phyloP scores from a whole-genome alignment of 345 rosid species.

The Triadica sebifera region DNA sequence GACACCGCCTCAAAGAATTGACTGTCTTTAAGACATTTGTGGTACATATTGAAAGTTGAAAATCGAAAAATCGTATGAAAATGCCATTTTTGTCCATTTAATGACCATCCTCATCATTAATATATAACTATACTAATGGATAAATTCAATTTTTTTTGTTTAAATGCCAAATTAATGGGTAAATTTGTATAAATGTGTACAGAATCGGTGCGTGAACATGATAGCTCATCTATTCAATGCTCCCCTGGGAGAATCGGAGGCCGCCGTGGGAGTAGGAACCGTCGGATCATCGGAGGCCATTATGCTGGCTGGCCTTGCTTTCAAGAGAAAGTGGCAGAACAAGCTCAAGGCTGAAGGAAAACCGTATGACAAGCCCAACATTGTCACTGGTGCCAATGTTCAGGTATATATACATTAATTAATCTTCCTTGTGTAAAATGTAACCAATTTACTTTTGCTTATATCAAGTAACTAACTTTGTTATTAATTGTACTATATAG shows the following conservation, averaged over 20 bases:
- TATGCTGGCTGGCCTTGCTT: conserved; percentile 91
- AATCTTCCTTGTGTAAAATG: neutral
- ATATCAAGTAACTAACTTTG: neutral
- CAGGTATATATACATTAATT: conserved; percentile 40
- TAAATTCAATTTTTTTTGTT: neutral
- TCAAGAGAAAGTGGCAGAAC: conserved; percentile 96
- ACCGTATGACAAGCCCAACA: conserved; percentile 81
- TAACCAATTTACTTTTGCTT: too few species aligned
- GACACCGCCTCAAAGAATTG: too few species aligned
- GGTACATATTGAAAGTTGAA: too few species aligned
- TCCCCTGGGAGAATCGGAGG: conserved; percentile 65
- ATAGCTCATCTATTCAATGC: conserved; percentile 91
- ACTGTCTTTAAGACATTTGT: too few species aligned
- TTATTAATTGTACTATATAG: conserved; percentile 16
- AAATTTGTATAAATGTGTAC: conserved; percentile 6
- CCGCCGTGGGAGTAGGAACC: conserved; percentile 85
- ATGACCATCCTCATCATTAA: too few species aligned
- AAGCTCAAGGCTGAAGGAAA: conserved; percentile 77
- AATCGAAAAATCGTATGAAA: too few species aligned
- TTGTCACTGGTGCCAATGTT: conserved; percentile 95
- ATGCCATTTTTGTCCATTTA: too few species aligned
- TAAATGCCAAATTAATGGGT: neutral
- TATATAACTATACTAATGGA: too few species aligned
- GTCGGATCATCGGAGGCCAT: conserved; percentile 98
- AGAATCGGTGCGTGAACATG: conserved; percentile 96